These are phyloP conservation scores for Sisymbrium irio DNA, from an alignment of 345 rosid genomes.

Conservation along the genomic window DNA sequence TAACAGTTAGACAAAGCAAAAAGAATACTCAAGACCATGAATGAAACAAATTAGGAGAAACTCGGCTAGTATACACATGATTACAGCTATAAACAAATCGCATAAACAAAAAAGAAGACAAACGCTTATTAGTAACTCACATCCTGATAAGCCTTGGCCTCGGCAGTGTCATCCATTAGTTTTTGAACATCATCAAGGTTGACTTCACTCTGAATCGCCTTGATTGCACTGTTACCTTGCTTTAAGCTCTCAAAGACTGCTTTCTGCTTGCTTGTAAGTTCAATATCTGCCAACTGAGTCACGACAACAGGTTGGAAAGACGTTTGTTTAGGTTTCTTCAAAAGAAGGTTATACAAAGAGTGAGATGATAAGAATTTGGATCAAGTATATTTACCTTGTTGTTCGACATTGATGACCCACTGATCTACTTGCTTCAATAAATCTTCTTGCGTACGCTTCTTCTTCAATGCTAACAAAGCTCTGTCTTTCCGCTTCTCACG, in stretches of 20 bases:
- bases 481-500: slow-evolving; percentile 84
- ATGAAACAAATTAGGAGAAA: not conserved
- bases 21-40: not conserved
- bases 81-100: not conserved
- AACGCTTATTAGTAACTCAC: slow-evolving; percentile 45
- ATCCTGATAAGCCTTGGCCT: slow-evolving; percentile 95
- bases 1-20: slow-evolving; percentile 6
- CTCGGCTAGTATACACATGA: not conserved
- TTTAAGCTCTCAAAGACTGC: slow-evolving; percentile 93
- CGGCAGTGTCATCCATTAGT: slow-evolving; percentile 91
- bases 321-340: not conserved
- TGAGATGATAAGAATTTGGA: not conserved
- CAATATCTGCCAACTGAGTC: slow-evolving; percentile 86
- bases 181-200: slow-evolving; percentile 88
- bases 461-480: slow-evolving; percentile 89
- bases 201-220: slow-evolving; percentile 87
- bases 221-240: slow-evolving; percentile 74
- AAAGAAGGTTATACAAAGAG: not conserved
- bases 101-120: not conserved
- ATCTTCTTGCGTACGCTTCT: slow-evolving; percentile 91
- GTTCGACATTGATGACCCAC: slow-evolving; percentile 95
- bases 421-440: slow-evolving; percentile 85
- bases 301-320: not conserved
- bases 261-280: slow-evolving; percentile 88
- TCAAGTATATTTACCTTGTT: slow-evolving; percentile 64